Evolutionary conservation across 2,329 filamentous ascomycete genomes (phyloP), one percentile per base, ranked within the genome.

Genomic region (Helotiales sp.): DNA sequence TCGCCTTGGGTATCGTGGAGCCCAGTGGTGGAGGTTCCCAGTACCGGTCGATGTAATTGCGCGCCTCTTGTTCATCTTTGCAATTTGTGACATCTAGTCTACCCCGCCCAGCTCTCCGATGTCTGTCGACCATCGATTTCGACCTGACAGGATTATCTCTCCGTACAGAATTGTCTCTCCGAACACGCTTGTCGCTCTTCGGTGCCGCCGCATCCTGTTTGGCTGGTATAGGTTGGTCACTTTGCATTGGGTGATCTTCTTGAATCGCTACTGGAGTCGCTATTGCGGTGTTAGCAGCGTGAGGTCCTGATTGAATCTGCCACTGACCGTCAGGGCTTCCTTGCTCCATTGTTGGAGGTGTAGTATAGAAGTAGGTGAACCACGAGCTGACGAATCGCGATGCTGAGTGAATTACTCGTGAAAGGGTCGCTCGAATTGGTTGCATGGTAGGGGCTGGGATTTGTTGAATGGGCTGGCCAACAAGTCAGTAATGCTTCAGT

Each of bases 21-120:
- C 40, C 40, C 22, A 66, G 51, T 1, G 52, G 27, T n/a, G 64
- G 61, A 3, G 67, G 67, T 3, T 50, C 55, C 64, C 64, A 69
- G 33, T 59, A 64, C 6, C 55, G 36, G 46, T 69, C 61, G 9
- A 62, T 10, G 6, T 42, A 30, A 13, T 51, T 25, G 13, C 54
- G 48, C 40, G 53, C 60, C 19, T 67, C 60, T 19, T 51, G 53
- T 13, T 65, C 61, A 42, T 62, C 58, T n/a, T 52, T 40, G 44
- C 52, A 59, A 4, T 54, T 51, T 25, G 13, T 29, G 30, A 60
- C 46, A 40, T 63, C 54, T 31, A 64, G 47, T 25, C 25, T 40
- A 2, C 59, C 58, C 13, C 48, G 15, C 7, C 54, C 57, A 25
- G 13, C 30, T n/a, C 40, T 59, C 30, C 48, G 34, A 54, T 34